phyloP scores from a whole-genome alignment of 163 green algal species.

The Scenedesmus sp. region DNA sequence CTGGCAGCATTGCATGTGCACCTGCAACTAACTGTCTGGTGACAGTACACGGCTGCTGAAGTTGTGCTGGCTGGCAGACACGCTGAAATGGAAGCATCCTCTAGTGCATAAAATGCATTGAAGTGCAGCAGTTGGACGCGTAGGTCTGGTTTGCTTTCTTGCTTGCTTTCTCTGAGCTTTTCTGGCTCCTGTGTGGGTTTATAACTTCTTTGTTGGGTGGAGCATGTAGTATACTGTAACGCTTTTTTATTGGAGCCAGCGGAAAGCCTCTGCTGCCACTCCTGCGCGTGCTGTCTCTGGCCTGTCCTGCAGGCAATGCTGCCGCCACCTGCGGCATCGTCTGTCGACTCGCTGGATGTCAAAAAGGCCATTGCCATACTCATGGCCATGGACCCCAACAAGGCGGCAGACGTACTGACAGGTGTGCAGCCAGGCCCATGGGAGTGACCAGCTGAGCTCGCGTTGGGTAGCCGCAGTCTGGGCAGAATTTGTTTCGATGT shows the following conservation, averaged over 20 bases:
- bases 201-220: no score
- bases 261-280: no score
- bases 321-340: slow-evolving; percentile 38
- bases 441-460: neutral
- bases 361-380: slow-evolving; percentile 57
- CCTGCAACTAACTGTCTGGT: no score
- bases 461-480: no score
- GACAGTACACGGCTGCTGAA: neutral
- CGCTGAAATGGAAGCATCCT: no score
- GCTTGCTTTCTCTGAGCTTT: no score
- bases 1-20: neutral
- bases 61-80: neutral
- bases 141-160: no score
- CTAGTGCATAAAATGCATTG: neutral
- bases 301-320: slow-evolving; percentile 32
- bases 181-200: no score
- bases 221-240: no score
- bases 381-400: slow-evolving; percentile 58
- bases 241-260: no score
- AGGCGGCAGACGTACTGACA: slow-evolving; percentile 55
- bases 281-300: neutral
- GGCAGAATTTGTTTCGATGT: no score
- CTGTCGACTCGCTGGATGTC: slow-evolving; percentile 42
- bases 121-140: neutral
- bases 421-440: neutral